phyloP scores from a whole-genome alignment of 2,329 filamentous ascomycete genomes.

The Paracamarosporium sp. region DNA sequence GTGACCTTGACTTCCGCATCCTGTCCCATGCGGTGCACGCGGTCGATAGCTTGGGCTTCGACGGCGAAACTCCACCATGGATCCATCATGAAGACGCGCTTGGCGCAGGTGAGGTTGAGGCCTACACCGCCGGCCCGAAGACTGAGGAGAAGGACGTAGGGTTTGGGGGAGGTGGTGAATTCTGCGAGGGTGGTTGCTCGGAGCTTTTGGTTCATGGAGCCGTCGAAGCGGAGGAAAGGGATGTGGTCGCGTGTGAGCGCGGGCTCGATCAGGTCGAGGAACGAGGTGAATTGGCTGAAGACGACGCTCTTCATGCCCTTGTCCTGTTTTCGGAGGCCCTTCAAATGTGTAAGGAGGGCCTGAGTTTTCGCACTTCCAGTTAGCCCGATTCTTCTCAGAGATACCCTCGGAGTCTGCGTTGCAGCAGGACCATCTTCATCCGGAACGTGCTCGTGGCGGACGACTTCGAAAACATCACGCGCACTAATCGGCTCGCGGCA shows the following conservation, averaged over 20 bases:
- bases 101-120: slow-evolving; percentile 87
- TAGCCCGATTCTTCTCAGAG: slow-evolving; percentile 66
- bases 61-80: slow-evolving; percentile 99
- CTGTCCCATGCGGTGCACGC: slow-evolving; percentile 97
- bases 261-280: slow-evolving; percentile 87
- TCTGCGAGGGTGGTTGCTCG: slow-evolving; percentile 78
- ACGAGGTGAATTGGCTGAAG: slow-evolving; percentile 97
- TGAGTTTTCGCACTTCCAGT: slow-evolving; percentile 89
- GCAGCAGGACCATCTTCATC: slow-evolving; percentile 41
- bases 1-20: slow-evolving; percentile 83
- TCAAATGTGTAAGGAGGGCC: slow-evolving; percentile 77
- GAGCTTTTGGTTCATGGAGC: slow-evolving; percentile 84
- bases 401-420: slow-evolving; percentile 57
- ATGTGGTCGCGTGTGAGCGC: slow-evolving; percentile 77
- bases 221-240: slow-evolving; percentile 85
- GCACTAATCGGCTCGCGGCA: slow-evolving; percentile 84
- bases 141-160: slow-evolving; percentile 80
- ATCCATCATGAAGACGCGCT: slow-evolving; percentile 97
- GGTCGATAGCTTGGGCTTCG: slow-evolving; percentile 96
- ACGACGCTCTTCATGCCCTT: slow-evolving; percentile 84
- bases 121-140: slow-evolving; percentile 92
- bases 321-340: slow-evolving; percentile 69
- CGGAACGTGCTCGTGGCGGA: slow-evolving; percentile 73
- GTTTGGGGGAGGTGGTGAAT: slow-evolving; percentile 66
- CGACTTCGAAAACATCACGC: slow-evolving; percentile 89